Conservation (phyloP, 495 filamentous ascomycete genomes). For the Xylaria bambusicola region DNA sequence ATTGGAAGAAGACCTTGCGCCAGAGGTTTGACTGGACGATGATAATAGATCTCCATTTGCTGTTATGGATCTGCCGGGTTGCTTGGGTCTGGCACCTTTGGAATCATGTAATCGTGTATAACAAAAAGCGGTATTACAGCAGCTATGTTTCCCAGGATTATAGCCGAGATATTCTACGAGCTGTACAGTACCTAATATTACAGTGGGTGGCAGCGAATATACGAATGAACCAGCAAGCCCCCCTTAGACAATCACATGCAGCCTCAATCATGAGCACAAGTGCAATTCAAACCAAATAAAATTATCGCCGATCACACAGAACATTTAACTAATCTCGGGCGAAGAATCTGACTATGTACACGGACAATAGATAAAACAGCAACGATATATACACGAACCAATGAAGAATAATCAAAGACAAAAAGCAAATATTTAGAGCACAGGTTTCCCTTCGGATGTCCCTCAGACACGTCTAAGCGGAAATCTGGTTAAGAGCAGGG, state of each 20-base stretch:
- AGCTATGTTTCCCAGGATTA: background rate
- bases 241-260: background rate
- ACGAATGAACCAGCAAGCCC: background rate
- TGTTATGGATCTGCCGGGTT: background rate
- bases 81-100: no score
- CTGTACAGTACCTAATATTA: background rate
- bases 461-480: background rate
- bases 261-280: background rate
- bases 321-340: background rate
- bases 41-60: background rate
- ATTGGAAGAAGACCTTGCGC: slow-evolving; percentile 35
- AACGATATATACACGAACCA: slow-evolving; percentile 13
- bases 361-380: background rate
- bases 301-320: background rate
- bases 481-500: slow-evolving; percentile 5
- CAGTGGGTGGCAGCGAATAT: no score
- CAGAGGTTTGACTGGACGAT: background rate
- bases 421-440: background rate
- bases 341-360: background rate
- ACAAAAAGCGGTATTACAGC: background rate
- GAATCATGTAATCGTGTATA: slow-evolving; percentile 2
- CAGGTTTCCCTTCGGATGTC: background rate
- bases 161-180: background rate
- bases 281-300: background rate
- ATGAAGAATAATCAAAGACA: background rate